Evolutionary conservation across 1,139 yeast species (phyloP).

Genomic region (Hyphopichia wangnamkhiaoensis): DNA sequence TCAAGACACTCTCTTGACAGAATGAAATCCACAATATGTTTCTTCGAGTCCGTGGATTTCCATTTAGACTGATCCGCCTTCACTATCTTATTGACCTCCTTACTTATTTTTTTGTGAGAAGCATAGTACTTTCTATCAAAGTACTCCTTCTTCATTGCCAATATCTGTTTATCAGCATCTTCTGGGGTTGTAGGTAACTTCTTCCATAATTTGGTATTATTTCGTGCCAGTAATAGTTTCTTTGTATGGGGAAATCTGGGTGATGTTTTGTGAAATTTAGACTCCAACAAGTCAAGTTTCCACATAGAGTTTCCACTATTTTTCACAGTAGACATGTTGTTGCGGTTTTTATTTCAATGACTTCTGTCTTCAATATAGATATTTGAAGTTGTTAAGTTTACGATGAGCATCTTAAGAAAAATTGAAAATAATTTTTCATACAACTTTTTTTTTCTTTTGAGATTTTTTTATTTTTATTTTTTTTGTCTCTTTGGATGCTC

Average conservation of each 20-base stretch:
- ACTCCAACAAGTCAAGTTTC: constrained; percentile 54
- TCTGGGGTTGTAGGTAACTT: constrained; percentile 38
- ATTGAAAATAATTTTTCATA: no score
- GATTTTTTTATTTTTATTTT: no score
- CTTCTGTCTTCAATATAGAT: no score
- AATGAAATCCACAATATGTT: constrained; percentile 21
- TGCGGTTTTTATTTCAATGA: not conserved
- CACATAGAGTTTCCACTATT: constrained; percentile 30
- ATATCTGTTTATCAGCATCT: constrained; percentile 46
- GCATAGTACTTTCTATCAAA: constrained; percentile 55
- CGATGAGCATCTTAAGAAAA: constrained; percentile 4
- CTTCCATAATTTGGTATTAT: constrained; percentile 44
- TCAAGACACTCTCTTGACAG: constrained; percentile 18
- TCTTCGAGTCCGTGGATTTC: constrained; percentile 18
- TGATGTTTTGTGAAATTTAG: constrained; percentile 39
- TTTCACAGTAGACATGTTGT: not conserved
- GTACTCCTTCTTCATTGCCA: constrained; percentile 44
- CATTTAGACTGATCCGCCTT: constrained; percentile 24
- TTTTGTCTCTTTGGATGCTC: no score
- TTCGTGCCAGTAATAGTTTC: constrained; percentile 49
- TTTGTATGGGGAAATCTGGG: constrained; percentile 60
- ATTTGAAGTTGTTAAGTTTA: not conserved
- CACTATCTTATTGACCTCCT: constrained; percentile 31
- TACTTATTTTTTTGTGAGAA: constrained; percentile 41
- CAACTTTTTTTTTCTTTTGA: constrained; percentile 1